Evolutionary conservation across 1,284 basidiomycete genomes (phyloP).

Genomic region (Hypsizygus ulmarius): DNA sequence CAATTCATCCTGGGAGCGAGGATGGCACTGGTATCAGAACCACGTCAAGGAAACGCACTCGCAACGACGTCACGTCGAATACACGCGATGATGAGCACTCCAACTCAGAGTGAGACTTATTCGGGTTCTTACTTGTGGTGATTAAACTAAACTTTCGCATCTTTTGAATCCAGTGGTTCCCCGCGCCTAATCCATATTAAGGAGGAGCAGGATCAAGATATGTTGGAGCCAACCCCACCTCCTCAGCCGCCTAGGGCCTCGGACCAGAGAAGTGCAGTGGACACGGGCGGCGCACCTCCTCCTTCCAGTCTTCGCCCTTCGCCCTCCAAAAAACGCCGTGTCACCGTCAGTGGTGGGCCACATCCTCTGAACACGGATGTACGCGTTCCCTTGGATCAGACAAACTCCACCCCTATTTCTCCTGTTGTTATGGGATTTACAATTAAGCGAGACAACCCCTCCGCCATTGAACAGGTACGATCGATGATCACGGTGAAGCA

Average conservation of each 20-base stretch:
- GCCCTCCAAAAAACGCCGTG: conserved; percentile 69
- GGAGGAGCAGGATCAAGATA: conserved; percentile 57
- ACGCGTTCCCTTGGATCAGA: conserved; percentile 39
- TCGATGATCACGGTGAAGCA: conserved; percentile 63
- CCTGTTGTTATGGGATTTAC: conserved; percentile 65
- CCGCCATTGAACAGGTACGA: conserved; percentile 58
- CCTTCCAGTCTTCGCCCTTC: conserved; percentile 43
- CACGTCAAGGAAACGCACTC: conserved; percentile 45
- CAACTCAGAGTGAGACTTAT: conserved; percentile 39
- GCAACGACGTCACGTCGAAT: conserved; percentile 34
- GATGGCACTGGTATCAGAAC: conserved; percentile 22
- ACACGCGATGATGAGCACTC: conserved; percentile 34
- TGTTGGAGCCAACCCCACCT: conserved; percentile 35
- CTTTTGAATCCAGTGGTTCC: conserved; percentile 37
- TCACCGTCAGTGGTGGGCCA: conserved; percentile 61
- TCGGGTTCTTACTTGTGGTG: conserved; percentile 8
- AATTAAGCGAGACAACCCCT: conserved; percentile 55
- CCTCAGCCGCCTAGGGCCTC: conserved; percentile 23
- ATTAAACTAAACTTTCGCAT: conserved; percentile 23
- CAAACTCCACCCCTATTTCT: conserved; percentile 55
- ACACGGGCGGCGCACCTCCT: conserved; percentile 32
- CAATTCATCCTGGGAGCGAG: conserved; percentile 30
- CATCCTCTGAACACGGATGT: conserved; percentile 55
- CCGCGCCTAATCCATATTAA: conserved; percentile 54
- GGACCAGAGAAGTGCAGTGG: conserved; percentile 13